These are phyloP conservation scores for Turnera subulata DNA, from an alignment of 345 rosid species.

Conservation along the genomic window DNA sequence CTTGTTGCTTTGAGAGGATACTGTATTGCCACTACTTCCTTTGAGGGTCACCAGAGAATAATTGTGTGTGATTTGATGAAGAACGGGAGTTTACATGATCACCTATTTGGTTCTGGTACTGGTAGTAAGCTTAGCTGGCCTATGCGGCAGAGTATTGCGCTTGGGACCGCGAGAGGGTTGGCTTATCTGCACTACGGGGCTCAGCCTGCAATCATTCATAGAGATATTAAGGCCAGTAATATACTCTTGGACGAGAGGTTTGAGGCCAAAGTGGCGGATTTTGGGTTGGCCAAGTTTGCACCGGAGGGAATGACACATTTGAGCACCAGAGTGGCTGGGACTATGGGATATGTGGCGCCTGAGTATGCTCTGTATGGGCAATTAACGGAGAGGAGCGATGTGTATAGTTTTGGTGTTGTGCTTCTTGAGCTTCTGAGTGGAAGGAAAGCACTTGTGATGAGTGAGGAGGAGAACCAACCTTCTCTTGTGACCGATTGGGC, in stretches of 20 bases:
- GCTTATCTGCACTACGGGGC: constrained; percentile 87
- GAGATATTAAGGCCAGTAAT: constrained; percentile 87
- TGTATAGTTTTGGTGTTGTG: constrained; percentile 85
- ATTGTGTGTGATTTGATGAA: constrained; percentile 80
- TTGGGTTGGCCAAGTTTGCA: constrained; percentile 82
- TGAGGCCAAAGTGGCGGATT: constrained; percentile 82
- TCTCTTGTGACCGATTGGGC: constrained; percentile 82
- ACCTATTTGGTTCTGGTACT: constrained; percentile 47
- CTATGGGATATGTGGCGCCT: constrained; percentile 96
- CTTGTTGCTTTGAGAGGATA: constrained; percentile 81
- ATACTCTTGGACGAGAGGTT: constrained; percentile 80
- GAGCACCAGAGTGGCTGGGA: constrained; percentile 93
- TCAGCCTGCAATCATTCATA: constrained; percentile 70
- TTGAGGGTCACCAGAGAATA: constrained; percentile 95
- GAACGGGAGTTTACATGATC: constrained; percentile 81
- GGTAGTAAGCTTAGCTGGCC: constrained; percentile 73
- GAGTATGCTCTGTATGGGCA: constrained; percentile 93
- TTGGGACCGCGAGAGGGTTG: constrained; percentile 82
- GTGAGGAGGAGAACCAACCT: constrained; percentile 56
- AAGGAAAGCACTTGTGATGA: constrained; percentile 55
- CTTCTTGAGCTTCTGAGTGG: constrained; percentile 90
- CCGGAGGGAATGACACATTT: constrained; percentile 79
- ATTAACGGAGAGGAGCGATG: constrained; percentile 81
- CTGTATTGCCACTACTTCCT: constrained; percentile 70
- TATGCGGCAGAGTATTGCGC: constrained; percentile 65